Percentiles rank a stretch among this genome's conserved stretches.
Evolutionary conservation across 345 rosid species (phyloP).

Genomic region (Populus ilicifolia): DNA sequence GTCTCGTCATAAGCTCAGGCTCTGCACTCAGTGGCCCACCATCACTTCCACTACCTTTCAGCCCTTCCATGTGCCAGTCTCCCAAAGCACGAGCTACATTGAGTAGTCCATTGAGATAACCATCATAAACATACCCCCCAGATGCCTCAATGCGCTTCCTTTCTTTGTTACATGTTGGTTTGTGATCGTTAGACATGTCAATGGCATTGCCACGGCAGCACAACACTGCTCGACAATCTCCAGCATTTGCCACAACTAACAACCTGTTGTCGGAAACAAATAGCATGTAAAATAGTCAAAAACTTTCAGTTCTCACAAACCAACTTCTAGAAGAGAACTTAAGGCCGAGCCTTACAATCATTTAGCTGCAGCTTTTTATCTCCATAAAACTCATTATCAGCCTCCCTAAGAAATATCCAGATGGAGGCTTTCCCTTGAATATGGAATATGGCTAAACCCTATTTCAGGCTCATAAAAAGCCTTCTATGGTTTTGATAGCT

Average conservation of each 20-base stretch:
- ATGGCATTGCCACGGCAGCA: slow-evolving; percentile 74
- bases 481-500: not conserved
- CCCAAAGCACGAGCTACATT: slow-evolving; percentile 90
- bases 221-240: slow-evolving; percentile 84
- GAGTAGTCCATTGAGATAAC: slow-evolving; percentile 74
- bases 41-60: slow-evolving; percentile 47
- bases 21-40: slow-evolving; percentile 84
- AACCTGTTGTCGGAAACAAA: slow-evolving; percentile 40
- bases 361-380: not conserved
- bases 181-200: slow-evolving; percentile 89
- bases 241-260: slow-evolving; percentile 84
- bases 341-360: not conserved
- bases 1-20: slow-evolving; percentile 62
- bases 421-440: not conserved
- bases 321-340: not conserved
- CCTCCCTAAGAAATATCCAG: not conserved
- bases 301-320: not conserved
- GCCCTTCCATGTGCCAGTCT: slow-evolving; percentile 87
- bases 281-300: not conserved
- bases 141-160: slow-evolving; percentile 65
- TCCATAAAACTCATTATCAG: not conserved
- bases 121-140: slow-evolving; percentile 64
- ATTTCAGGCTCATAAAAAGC: not conserved
- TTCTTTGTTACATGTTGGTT: slow-evolving; percentile 62
- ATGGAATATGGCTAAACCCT: not conserved